Conservation (phyloP, 345 rosid genomes). For the Pseudoturritis turrita region DNA sequence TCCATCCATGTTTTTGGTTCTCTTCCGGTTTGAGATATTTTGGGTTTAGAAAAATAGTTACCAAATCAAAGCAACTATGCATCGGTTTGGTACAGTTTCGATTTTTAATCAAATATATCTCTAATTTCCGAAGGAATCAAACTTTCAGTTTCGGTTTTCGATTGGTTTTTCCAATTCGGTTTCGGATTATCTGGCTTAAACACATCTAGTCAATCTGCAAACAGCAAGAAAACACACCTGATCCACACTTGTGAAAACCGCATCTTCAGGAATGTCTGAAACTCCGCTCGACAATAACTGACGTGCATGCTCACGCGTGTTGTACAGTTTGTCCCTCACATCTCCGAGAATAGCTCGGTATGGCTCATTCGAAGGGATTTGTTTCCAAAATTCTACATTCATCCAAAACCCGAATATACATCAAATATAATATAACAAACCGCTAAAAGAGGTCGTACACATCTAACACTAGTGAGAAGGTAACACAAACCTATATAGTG, state of each 20-base stretch:
- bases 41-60: too few relatives aligned
- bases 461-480: background rate
- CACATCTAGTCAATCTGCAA: background rate
- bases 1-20: background rate
- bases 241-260: conserved; percentile 66
- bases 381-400: conserved; percentile 92
- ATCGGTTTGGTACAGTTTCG: background rate
- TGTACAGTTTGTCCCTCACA: conserved; percentile 87
- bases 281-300: conserved; percentile 66
- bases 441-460: background rate
- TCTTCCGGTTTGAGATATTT: background rate
- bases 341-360: conserved; percentile 93
- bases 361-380: conserved; percentile 81
- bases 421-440: background rate
- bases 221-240: conserved; percentile 41
- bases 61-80: background rate
- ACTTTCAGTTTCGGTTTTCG: background rate
- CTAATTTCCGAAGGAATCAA: background rate
- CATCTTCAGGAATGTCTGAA: conserved; percentile 84
- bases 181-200: background rate
- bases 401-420: background rate
- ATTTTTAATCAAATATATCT: background rate
- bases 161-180: background rate
- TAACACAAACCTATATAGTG: conserved; percentile 74
- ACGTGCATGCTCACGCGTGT: conserved; percentile 90